Conservation (phyloP, 148 eudicot genomes). For the Chenopodium album region DNA sequence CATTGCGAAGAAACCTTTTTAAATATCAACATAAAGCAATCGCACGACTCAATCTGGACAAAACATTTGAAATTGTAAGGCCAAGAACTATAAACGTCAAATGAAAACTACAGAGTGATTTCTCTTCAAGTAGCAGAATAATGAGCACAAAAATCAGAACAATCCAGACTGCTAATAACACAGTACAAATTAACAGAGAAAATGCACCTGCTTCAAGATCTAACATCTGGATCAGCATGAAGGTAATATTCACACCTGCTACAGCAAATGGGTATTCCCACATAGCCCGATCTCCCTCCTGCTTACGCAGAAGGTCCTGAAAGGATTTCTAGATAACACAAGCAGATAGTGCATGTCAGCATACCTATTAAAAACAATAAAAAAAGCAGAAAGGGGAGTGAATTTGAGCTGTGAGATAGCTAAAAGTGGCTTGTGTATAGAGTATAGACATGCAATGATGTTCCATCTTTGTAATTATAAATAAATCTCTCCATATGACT, state of each 20-base stretch:
- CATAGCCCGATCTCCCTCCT: slow-evolving; percentile 85
- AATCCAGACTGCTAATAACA: neutral
- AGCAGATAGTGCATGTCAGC: slow-evolving; percentile 18
- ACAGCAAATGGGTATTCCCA: slow-evolving; percentile 99
- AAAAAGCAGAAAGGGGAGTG: neutral
- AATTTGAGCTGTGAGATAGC: neutral
- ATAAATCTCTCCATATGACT: neutral
- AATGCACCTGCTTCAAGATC: slow-evolving; percentile 85
- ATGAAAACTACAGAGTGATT: neutral
- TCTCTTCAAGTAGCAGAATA: slow-evolving; percentile 1
- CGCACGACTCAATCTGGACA: neutral
- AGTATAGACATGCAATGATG: neutral
- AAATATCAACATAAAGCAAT: neutral
- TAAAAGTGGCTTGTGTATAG: neutral
- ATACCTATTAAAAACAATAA: slow-evolving; percentile 5
- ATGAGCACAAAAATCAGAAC: neutral
- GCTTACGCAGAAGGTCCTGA: slow-evolving; percentile 86
- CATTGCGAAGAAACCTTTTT: neutral
- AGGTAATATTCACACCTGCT: slow-evolving; percentile 96
- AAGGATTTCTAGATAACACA: slow-evolving; percentile 70
- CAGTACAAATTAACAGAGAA: slow-evolving; percentile 9
- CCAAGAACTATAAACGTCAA: slow-evolving; percentile 3
- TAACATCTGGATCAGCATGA: slow-evolving; percentile 95
- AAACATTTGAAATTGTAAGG: neutral
- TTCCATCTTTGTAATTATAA: neutral